Evolutionary conservation across 176 grass and related monocot genomes (phyloP).

Genomic region (Oryza longistaminata): DNA sequence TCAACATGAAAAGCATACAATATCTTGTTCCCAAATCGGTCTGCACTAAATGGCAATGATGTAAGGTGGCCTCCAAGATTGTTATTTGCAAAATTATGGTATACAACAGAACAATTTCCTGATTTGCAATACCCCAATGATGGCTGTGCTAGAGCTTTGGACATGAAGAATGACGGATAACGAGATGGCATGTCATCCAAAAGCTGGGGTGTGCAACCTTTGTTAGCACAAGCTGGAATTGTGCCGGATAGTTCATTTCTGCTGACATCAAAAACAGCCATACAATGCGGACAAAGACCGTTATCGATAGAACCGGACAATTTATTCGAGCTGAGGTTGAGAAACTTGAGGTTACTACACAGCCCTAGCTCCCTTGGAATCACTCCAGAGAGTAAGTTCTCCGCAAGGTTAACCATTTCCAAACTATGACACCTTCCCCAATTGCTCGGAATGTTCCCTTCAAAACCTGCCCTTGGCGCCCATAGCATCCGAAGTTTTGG

Average conservation of each 20-base stretch:
- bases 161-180: conserved; percentile 55
- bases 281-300: conserved; percentile 49
- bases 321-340: conserved; percentile 60
- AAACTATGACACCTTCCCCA: conserved; percentile 56
- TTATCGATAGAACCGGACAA: conserved; percentile 47
- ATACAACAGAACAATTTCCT: conserved; percentile 48
- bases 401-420: conserved; percentile 58
- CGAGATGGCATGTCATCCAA: conserved; percentile 24
- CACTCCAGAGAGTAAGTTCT: conserved; percentile 50
- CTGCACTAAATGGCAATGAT: conserved; percentile 56
- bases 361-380: conserved; percentile 46
- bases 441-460: conserved; percentile 49
- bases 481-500: conserved; percentile 57
- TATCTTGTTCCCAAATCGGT: conserved; percentile 51
- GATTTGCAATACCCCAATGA: conserved; percentile 25
- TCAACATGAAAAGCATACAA: conserved; percentile 58
- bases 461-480: conserved; percentile 39
- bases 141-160: conserved; percentile 33
- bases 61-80: conserved; percentile 57
- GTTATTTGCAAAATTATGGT: conserved; percentile 86
- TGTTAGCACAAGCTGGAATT: conserved; percentile 50
- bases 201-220: conserved; percentile 26
- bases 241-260: conserved; percentile 54
- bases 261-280: conserved; percentile 61
- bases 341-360: conserved; percentile 61